phyloP scores from a whole-genome alignment of 2,329 filamentous ascomycete genomes.

The Ascochyta lentis region DNA sequence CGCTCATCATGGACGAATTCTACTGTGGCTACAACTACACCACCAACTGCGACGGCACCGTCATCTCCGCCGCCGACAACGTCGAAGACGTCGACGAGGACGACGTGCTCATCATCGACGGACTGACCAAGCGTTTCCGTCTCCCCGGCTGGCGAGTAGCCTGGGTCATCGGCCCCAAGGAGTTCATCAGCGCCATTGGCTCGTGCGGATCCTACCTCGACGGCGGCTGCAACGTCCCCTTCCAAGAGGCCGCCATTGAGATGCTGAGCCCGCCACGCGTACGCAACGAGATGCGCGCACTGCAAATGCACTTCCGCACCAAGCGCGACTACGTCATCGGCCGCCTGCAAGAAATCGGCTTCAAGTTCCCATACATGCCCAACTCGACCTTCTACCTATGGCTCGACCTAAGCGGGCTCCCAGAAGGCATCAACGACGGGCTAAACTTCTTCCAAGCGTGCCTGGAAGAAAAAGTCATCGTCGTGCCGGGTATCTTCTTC shows the following conservation, averaged over 20 bases:
- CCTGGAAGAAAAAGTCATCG: constrained; percentile 91
- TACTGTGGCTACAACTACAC: constrained; percentile 94
- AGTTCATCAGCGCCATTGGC: constrained; percentile 92
- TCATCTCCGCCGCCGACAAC: constrained; percentile 88
- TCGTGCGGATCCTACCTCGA: constrained; percentile 94
- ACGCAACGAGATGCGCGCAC: constrained; percentile 82
- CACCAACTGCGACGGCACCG: constrained; percentile 85
- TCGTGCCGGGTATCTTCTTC: constrained; percentile 97
- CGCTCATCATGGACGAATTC: constrained; percentile 95
- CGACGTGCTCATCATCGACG: constrained; percentile 93
- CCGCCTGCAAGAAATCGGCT: constrained; percentile 83
- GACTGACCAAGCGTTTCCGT: constrained; percentile 94
- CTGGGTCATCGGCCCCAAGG: constrained; percentile 95
- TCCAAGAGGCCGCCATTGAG: constrained; percentile 89
- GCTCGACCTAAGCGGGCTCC: constrained; percentile 70
- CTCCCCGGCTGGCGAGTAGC: constrained; percentile 96
- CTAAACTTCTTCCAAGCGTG: constrained; percentile 97
- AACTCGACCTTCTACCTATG: constrained; percentile 96
- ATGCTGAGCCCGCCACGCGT: constrained; percentile 92
- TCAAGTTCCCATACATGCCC: constrained; percentile 78
- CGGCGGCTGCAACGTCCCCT: constrained; percentile 91
- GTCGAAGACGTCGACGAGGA: constrained; percentile 79
- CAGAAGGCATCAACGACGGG: constrained; percentile 85
- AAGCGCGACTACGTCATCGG: constrained; percentile 92
- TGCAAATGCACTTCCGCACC: constrained; percentile 87